Evolutionary conservation across 2,329 filamentous ascomycete genomes (phyloP).

Genomic region (Metarhizium brunneum): DNA sequence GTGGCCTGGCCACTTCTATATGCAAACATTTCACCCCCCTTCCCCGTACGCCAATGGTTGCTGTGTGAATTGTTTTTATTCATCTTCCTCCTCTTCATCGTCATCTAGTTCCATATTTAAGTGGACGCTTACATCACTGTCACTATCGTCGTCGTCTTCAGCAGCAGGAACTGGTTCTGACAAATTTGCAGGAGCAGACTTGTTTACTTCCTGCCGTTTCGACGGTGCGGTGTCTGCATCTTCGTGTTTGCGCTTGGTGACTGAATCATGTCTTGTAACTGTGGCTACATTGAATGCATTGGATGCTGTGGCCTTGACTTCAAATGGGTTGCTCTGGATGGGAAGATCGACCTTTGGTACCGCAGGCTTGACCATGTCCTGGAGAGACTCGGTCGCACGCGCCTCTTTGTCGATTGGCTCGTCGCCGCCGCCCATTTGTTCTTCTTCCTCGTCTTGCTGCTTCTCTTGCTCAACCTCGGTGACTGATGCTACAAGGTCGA

Average conservation of each 20-base stretch:
- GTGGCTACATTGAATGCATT: neutral
- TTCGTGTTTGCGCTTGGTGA: conserved; percentile 31
- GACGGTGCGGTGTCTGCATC: conserved; percentile 23
- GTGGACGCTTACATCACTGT: conserved; percentile 46
- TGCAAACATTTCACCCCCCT: neutral
- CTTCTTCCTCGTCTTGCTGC: conserved; percentile 27
- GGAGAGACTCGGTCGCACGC: neutral
- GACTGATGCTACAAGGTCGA: conserved; percentile 18
- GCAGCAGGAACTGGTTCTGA: conserved; percentile 13
- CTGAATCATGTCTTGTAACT: conserved; percentile 16
- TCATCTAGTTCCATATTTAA: conserved; percentile 51
- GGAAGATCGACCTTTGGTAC: conserved; percentile 15
- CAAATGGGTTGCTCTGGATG: conserved; percentile 27
- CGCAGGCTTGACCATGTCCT: conserved; percentile 11
- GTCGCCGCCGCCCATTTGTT: neutral
- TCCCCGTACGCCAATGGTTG: neutral
- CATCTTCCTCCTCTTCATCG: conserved; percentile 31
- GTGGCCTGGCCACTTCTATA: neutral
- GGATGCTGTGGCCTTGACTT: conserved; percentile 11
- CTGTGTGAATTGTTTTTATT: conserved; percentile 4
- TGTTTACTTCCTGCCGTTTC: conserved; percentile 32
- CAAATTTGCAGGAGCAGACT: conserved; percentile 5
- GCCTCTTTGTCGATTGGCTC: neutral
- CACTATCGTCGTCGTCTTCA: conserved; percentile 25
- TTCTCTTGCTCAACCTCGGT: conserved; percentile 30